Evolutionary conservation across 1,284 basidiomycete genomes (phyloP).

Genomic region (Heliocybe sulcata): DNA sequence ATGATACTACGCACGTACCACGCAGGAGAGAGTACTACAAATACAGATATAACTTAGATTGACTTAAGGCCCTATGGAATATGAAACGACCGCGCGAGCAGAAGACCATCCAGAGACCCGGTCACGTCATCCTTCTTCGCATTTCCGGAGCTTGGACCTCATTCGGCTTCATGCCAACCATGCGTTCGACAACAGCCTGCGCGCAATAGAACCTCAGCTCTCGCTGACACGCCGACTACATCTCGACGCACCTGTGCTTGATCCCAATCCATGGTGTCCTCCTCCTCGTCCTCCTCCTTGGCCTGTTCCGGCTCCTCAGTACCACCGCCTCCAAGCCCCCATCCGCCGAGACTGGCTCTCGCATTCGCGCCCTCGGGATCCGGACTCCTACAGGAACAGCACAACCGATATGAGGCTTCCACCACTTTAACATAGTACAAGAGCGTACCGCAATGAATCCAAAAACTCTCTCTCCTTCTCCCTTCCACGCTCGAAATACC

Average conservation of each 20-base stretch:
- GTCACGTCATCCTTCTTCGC: neutral
- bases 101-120: no score
- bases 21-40: no score
- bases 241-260: conserved; percentile 47
- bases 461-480: conserved; percentile 49
- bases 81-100: no score
- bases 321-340: conserved; percentile 56
- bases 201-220: neutral
- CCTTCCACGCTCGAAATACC: conserved; percentile 27
- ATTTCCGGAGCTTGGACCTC: neutral
- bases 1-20: no score
- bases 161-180: conserved; percentile 47
- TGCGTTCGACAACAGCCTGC: conserved; percentile 52
- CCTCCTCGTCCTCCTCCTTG: conserved; percentile 19
- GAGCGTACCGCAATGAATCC: conserved; percentile 42
- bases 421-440: neutral
- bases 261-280: conserved; percentile 48
- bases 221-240: no score
- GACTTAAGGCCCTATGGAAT: no score
- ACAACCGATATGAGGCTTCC: neutral
- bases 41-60: no score
- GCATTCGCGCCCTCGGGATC: conserved; percentile 30
- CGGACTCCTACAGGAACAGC: conserved; percentile 32
- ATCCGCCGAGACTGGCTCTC: conserved; percentile 47
- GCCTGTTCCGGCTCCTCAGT: conserved; percentile 29